Conservation (phyloP, 176 grass and related monocot species). For the bread wheat (Triticum aestivum) region IWGSC_CS_RefSeq_v2.1 NC_057800.1:33624917-33625416, state of each 20-base stretch:
- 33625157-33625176: slow-evolving; percentile 94
- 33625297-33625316: slow-evolving; percentile 73
- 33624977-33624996: slow-evolving; percentile 94
- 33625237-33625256: slow-evolving; percentile 94
- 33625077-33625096: neutral
- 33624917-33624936: neutral
- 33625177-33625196: slow-evolving; percentile 98
- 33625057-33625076: neutral
- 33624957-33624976: slow-evolving; percentile 60
- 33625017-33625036: slow-evolving; percentile 93
- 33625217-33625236: slow-evolving; percentile 91
- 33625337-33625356: neutral
- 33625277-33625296: slow-evolving; percentile 83
- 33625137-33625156: slow-evolving; percentile 51
- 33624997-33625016: slow-evolving; percentile 92
- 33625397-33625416: slow-evolving; percentile 88
- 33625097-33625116: neutral
- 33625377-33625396: slow-evolving; percentile 94
- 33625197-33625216: slow-evolving; percentile 90
- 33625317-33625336: neutral
- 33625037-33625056: slow-evolving; percentile 67
- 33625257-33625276: slow-evolving; percentile 83
- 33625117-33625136: neutral
- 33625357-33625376: neutral
- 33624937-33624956: neutral